A percentile compares a stretch with the other conserved stretches of the same genome.
Conservation (phyloP, 23 red algal genomes). For the Gracilaria vermiculophylla region DNA sequence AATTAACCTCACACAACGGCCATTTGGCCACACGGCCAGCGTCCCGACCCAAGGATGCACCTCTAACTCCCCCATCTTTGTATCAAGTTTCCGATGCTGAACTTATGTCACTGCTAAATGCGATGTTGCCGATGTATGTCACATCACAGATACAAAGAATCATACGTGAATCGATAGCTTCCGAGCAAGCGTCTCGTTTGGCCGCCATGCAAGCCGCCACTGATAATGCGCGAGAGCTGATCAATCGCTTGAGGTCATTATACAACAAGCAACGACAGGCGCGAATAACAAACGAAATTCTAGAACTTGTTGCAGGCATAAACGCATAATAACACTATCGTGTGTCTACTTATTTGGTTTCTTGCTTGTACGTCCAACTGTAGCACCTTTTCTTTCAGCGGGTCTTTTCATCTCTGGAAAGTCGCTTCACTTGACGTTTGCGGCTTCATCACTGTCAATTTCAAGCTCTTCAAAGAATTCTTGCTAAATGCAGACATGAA, state of each 20-base stretch:
- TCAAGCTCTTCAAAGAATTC: conserved; percentile 85
- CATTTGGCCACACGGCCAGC: conserved; percentile 13
- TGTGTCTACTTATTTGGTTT: conserved; percentile 4
- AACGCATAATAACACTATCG: neutral
- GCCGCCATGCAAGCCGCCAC: conserved; percentile 88
- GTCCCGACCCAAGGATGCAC: neutral
- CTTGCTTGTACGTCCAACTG: neutral
- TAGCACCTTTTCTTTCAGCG: neutral
- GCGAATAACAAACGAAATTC: conserved; percentile 88
- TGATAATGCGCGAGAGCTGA: conserved; percentile 79
- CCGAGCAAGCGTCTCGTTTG: conserved; percentile 80
- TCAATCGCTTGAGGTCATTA: conserved; percentile 40
- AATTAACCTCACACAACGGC: conserved; percentile 70
- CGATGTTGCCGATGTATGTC: conserved; percentile 78
- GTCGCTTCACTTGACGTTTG: conserved; percentile 46
- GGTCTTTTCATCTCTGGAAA: conserved; percentile 63
- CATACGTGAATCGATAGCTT: conserved; percentile 64
- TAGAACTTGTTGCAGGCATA: conserved; percentile 46
- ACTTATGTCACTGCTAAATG: conserved; percentile 50
- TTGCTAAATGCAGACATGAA: no score
- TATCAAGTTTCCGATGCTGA: conserved; percentile 63
- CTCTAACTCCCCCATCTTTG: neutral
- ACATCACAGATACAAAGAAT: conserved; percentile 57
- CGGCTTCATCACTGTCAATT: conserved; percentile 82
- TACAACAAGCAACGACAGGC: conserved; percentile 92